These are phyloP conservation scores for Chlamydomonas sp. DNA, from an alignment of 139 green algal genomes.

Conservation along the genomic window DNA sequence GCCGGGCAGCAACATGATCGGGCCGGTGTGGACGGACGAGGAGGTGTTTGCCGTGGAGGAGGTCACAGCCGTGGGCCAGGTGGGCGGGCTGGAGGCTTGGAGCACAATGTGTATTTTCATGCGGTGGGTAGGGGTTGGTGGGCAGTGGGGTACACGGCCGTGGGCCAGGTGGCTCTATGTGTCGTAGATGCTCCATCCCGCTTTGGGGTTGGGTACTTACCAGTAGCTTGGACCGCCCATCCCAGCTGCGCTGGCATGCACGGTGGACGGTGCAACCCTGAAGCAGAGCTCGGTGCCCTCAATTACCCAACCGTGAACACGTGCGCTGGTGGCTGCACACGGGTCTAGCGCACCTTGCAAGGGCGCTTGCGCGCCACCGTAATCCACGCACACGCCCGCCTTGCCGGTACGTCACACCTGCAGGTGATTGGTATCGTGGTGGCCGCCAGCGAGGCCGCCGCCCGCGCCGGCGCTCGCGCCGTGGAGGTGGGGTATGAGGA, in stretches of 20 bases:
- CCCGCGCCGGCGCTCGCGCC: conserved; percentile 68
- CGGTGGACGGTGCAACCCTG: too few species aligned
- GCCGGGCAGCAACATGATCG: conserved; percentile 88
- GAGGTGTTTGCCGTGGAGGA: conserved; percentile 87
- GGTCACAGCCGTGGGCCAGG: conserved; percentile 91
- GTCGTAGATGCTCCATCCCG: too few species aligned
- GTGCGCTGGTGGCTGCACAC: too few species aligned
- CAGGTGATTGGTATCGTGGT: conserved; percentile 90
- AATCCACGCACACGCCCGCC: not conserved
- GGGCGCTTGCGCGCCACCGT: too few species aligned
- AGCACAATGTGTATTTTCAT: not conserved
- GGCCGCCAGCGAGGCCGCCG: conserved; percentile 78
- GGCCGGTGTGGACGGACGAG: conserved; percentile 88
- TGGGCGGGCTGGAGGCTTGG: conserved; percentile 26
- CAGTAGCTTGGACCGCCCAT: too few species aligned
- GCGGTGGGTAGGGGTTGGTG: not conserved
- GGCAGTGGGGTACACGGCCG: too few species aligned
- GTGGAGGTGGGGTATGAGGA: conserved; percentile 93
- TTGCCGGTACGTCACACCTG: not conserved
- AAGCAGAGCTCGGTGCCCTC: too few species aligned
- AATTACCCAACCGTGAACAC: too few species aligned
- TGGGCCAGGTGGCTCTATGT: too few species aligned
- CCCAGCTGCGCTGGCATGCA: too few species aligned
- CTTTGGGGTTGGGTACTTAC: too few species aligned
- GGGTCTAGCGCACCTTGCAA: too few species aligned